A percentile compares a stretch with the other conserved stretches of the same genome.
Evolutionary conservation across 768 basidiomycete species (phyloP).

Genomic region (Infundibulicybe gibba): DNA sequence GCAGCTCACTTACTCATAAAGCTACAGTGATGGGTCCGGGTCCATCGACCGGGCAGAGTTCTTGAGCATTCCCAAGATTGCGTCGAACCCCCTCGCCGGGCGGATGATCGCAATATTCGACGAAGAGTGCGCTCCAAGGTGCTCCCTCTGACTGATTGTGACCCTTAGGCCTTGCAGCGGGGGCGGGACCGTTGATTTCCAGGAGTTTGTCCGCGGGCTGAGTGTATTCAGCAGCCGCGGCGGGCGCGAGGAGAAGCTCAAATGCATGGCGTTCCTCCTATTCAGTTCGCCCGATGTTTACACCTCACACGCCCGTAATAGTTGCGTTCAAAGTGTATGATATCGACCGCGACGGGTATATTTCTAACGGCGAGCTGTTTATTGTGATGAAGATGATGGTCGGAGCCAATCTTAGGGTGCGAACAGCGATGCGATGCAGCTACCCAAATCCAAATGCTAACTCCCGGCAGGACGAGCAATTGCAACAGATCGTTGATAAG

Average conservation of each 20-base stretch:
- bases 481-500: slow-evolving; percentile 99
- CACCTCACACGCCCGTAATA: slow-evolving; percentile 25
- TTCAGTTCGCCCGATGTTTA: background rate
- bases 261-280: slow-evolving; percentile 57
- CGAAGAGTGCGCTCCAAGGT: slow-evolving; percentile 74
- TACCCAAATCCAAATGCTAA: slow-evolving; percentile 1
- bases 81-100: slow-evolving; percentile 92
- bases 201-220: slow-evolving; percentile 96
- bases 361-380: slow-evolving; percentile 98
- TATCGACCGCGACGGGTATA: slow-evolving; percentile 95
- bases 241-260: slow-evolving; percentile 93
- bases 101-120: slow-evolving; percentile 99
- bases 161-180: slow-evolving; percentile 51
- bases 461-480: slow-evolving; percentile 79
- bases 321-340: slow-evolving; percentile 99
- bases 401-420: slow-evolving; percentile 94
- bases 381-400: slow-evolving; percentile 99
- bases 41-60: slow-evolving; percentile 99
- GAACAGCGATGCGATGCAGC: slow-evolving; percentile 11
- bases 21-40: slow-evolving; percentile 84
- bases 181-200: slow-evolving; percentile 97
- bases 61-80: slow-evolving; percentile 97
- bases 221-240: slow-evolving; percentile 98
- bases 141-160: slow-evolving; percentile 1
- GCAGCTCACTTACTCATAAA: background rate